Evolutionary conservation across 331 rosid species (phyloP), one percentile per base, ranked within the genome.

Genomic region (Malus hybrid): DNA sequence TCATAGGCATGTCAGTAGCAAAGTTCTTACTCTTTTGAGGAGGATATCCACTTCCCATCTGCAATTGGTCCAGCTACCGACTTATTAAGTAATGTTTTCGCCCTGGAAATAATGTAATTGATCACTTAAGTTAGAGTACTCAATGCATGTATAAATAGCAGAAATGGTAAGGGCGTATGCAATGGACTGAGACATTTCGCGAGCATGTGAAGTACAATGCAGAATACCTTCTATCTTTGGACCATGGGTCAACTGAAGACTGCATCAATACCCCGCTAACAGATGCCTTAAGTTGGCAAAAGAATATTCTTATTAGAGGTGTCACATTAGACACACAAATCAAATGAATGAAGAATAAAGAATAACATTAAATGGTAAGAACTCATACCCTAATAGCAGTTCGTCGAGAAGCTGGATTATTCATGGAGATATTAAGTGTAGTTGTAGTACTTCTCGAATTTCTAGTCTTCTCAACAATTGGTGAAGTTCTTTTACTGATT

Each of bases 181-280:
- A 73, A 42, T 34, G 19, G 65, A 34, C 16, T n/a, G 22, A 20
- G 59, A 29, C 29, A 52, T n/a, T 46, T 60, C 13, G 19, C 10
- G 59, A 28, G 6, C 70, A 27, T 59, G 62, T 22, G 24, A 11
- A 39, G 24, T 72, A 29, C 44, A 83, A 76, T 44, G 67, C 68
- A 81, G 76, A 65, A 64, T 85, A 93, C 98, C 96, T 88, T 84
- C 73, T 80, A 75, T 75, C 74, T 77, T 74, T 84, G 65, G 88
- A 80, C 73, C 65, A 75, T 63, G 69, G 83, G 70, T 79, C 83
- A 64, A 70, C 73, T 28, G 89, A 73, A 63, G 86, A 78, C 85
- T 83, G 85, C 76, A 67, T 88, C 28, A 68, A 48, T 34, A 76
- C 63, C 69, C 79, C 83, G 67, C 69, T 79, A 44, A 71, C 82